Conservation (phyloP, 2,329 filamentous ascomycete genomes). For the Fusarium subglutinans region DNA sequence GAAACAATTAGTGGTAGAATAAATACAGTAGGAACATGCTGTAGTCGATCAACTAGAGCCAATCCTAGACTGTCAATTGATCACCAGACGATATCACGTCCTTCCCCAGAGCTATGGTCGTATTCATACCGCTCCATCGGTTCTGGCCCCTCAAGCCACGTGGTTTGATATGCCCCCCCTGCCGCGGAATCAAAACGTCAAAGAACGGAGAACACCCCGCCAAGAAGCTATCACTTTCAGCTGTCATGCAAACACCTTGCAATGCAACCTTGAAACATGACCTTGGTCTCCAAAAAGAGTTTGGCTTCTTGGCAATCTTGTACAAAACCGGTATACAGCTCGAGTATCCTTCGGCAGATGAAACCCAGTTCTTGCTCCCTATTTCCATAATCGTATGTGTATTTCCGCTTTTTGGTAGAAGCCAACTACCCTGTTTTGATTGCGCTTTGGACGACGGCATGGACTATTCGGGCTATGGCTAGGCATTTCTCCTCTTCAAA, state of each 20-base stretch:
- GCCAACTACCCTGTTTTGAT: neutral
- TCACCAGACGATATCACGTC: neutral
- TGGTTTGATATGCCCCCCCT: neutral
- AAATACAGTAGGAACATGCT: too few species aligned
- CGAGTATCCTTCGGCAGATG: neutral
- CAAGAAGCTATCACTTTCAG: neutral
- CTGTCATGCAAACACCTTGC: neutral
- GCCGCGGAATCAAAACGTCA: neutral
- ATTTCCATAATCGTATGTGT: neutral
- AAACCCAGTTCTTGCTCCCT: too few species aligned
- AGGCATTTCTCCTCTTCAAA: slow-evolving; percentile 35
- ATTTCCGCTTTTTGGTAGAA: neutral
- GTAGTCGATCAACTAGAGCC: neutral
- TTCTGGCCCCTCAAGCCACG: neutral
- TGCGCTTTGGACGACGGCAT: neutral
- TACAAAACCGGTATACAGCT: neutral
- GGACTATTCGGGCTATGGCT: slow-evolving; percentile 1
- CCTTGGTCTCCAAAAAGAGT: neutral
- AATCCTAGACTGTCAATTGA: neutral
- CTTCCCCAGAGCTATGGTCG: slow-evolving; percentile 2
- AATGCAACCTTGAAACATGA: neutral
- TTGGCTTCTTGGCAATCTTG: neutral
- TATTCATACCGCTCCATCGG: neutral
- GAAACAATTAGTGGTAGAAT: too few species aligned
- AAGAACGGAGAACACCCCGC: neutral